phyloP scores from a whole-genome alignment of 192 early-diverging fungal species.

The Rhizophagus sp. region DNA sequence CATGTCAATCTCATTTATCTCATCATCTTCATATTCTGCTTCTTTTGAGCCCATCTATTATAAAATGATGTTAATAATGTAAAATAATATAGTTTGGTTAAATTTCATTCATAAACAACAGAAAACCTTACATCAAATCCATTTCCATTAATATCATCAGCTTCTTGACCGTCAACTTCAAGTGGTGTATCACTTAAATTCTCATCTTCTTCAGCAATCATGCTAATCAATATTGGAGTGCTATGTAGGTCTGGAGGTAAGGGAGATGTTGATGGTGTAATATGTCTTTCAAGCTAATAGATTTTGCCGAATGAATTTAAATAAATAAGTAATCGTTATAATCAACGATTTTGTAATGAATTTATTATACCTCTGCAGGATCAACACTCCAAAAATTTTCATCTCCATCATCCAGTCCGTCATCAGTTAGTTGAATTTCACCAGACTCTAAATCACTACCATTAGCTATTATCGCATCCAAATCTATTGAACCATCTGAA shows the following conservation, averaged over 20 bases:
- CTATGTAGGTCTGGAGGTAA: slow-evolving; percentile 15
- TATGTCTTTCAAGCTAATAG: slow-evolving; percentile 12
- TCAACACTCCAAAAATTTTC: slow-evolving; percentile 31
- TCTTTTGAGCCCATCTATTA: slow-evolving; percentile 14
- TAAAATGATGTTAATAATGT: neutral
- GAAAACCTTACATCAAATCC: slow-evolving; percentile 17
- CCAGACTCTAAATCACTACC: slow-evolving; percentile 27
- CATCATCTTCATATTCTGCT: neutral
- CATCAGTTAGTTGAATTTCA: neutral
- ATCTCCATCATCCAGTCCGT: slow-evolving; percentile 14
- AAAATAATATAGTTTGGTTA: neutral
- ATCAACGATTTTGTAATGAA: neutral
- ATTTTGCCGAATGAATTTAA: neutral
- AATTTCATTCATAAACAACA: neutral
- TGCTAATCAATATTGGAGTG: neutral
- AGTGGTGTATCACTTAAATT: slow-evolving; percentile 26
- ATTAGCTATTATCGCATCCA: slow-evolving; percentile 8
- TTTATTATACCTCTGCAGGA: slow-evolving; percentile 21
- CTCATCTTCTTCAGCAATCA: slow-evolving; percentile 22
- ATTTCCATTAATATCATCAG: slow-evolving; percentile 16
- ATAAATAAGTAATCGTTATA: slow-evolving; percentile 6
- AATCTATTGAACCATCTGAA: slow-evolving; percentile 28
- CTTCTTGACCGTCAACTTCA: slow-evolving; percentile 25
- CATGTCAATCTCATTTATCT: slow-evolving; percentile 20
- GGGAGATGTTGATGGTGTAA: slow-evolving; percentile 25